These are phyloP conservation scores for Russula sp. DNA, from an alignment of 768 basidiomycete genomes.

Conservation along the genomic window DNA sequence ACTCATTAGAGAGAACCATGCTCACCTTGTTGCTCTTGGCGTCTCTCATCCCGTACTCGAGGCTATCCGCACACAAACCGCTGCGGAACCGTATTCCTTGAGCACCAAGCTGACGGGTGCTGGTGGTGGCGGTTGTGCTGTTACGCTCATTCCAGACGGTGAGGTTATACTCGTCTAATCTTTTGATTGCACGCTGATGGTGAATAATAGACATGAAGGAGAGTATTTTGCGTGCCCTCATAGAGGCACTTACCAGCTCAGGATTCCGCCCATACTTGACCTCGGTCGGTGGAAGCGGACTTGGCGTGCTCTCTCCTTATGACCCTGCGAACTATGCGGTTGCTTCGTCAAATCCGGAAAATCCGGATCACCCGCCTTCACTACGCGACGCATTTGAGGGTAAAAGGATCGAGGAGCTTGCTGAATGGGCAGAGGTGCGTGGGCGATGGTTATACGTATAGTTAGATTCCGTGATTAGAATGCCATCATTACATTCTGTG, in stretches of 20 bases:
- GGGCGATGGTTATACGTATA: constrained; percentile 45
- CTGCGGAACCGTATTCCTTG: constrained; percentile 59
- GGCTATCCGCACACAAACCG: constrained; percentile 68
- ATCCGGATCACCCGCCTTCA: constrained; percentile 20
- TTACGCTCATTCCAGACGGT: constrained; percentile 95
- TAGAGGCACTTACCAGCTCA: constrained; percentile 54
- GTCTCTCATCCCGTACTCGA: constrained; percentile 92
- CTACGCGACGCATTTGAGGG: constrained; percentile 34
- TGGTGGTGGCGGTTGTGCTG: constrained; percentile 97
- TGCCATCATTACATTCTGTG: not conserved
- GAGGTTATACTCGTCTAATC: constrained; percentile 32
- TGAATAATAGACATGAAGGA: constrained; percentile 64
- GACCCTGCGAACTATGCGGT: constrained; percentile 36
- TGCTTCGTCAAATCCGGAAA: constrained; percentile 34
- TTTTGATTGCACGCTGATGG: constrained; percentile 5
- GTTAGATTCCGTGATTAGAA: not conserved
- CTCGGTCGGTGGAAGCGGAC: constrained; percentile 88
- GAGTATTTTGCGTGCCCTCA: constrained; percentile 54
- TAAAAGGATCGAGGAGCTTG: constrained; percentile 35
- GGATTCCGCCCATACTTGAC: constrained; percentile 86
- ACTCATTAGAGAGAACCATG: constrained; percentile 87
- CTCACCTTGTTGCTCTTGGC: constrained; percentile 74
- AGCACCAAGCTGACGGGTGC: constrained; percentile 97
- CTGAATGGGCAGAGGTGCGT: constrained; percentile 39
- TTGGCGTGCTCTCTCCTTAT: constrained; percentile 73